Evolutionary conservation across 495 filamentous ascomycete genomes (phyloP).

Genomic region (Aspergillus asperescens): DNA sequence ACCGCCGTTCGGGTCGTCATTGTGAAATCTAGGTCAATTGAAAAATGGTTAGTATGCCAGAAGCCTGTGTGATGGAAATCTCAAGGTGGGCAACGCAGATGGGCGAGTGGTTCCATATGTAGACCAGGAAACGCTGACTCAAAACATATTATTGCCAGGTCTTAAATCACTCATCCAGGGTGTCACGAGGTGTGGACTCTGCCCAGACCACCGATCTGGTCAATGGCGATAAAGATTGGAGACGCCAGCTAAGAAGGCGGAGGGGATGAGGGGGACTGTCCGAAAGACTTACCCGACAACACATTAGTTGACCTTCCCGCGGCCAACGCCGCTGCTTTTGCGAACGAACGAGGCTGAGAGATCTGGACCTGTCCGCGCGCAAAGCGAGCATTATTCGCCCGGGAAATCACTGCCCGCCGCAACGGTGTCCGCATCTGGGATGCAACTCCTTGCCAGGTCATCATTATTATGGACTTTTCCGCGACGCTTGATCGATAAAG

Average conservation of each 20-base stretch:
- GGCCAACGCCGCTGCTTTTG: constrained; percentile 17
- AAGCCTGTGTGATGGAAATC: background rate
- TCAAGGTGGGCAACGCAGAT: background rate
- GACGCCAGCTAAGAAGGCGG: constrained; percentile 1
- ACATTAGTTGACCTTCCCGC: constrained; percentile 29
- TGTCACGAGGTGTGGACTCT: constrained; percentile 16
- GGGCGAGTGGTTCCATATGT: constrained; percentile 11
- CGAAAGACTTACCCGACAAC: constrained; percentile 30
- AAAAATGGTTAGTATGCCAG: background rate
- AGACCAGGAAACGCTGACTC: constrained; percentile 7
- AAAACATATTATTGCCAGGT: background rate
- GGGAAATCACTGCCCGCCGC: constrained; percentile 27
- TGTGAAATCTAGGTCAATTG: constrained; percentile 13
- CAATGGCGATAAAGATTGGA: background rate
- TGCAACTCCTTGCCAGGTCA: constrained; percentile 38
- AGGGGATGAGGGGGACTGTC: too few relatives aligned
- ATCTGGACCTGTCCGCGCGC: constrained; percentile 8
- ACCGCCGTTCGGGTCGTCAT: constrained; percentile 36
- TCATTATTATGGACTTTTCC: constrained; percentile 9
- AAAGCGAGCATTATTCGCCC: constrained; percentile 28
- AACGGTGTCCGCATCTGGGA: constrained; percentile 35
- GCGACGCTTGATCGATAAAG: background rate
- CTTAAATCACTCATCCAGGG: constrained; percentile 9
- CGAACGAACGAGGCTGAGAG: constrained; percentile 17
- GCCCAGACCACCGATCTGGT: constrained; percentile 5